Evolutionary conservation across 768 basidiomycete species (phyloP).

Genomic region (Calvatia gigantea): DNA sequence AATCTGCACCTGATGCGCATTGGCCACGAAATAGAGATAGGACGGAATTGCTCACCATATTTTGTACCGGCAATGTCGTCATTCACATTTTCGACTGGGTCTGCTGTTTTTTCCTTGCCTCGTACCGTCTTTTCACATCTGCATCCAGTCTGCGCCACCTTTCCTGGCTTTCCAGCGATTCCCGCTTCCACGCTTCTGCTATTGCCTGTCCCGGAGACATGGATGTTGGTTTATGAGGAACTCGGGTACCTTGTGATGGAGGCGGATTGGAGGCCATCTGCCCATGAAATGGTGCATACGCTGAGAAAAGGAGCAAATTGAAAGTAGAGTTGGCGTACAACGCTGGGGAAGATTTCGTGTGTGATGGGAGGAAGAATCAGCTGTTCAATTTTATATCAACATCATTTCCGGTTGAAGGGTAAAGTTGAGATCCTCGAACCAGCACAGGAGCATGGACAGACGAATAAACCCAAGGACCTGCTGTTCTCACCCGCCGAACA

Average conservation of each 20-base stretch:
- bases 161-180: slow-evolving; percentile 56
- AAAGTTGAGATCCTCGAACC: slow-evolving; percentile 32
- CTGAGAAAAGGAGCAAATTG: slow-evolving; percentile 26
- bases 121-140: slow-evolving; percentile 48
- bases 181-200: slow-evolving; percentile 64
- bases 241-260: slow-evolving; percentile 29
- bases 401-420: slow-evolving; percentile 34
- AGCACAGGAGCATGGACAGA: slow-evolving; percentile 34
- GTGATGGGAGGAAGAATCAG: slow-evolving; percentile 29
- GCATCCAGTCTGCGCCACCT: slow-evolving; percentile 51
- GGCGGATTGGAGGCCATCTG: slow-evolving; percentile 45
- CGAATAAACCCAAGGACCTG: slow-evolving; percentile 30
- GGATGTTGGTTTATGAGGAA: slow-evolving; percentile 25
- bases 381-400: slow-evolving; percentile 43
- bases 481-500: slow-evolving; percentile 35
- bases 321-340: slow-evolving; percentile 34
- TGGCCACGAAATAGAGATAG: background rate
- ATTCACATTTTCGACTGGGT: slow-evolving; percentile 47
- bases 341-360: slow-evolving; percentile 29
- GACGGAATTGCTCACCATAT: slow-evolving; percentile 1
- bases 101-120: slow-evolving; percentile 15
- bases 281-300: slow-evolving; percentile 25
- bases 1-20: background rate
- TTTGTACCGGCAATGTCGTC: slow-evolving; percentile 2
- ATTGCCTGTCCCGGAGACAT: slow-evolving; percentile 60